Conservation (phyloP, 2,329 filamentous ascomycete genomes). For the Paecilomyces sp. region DNA sequence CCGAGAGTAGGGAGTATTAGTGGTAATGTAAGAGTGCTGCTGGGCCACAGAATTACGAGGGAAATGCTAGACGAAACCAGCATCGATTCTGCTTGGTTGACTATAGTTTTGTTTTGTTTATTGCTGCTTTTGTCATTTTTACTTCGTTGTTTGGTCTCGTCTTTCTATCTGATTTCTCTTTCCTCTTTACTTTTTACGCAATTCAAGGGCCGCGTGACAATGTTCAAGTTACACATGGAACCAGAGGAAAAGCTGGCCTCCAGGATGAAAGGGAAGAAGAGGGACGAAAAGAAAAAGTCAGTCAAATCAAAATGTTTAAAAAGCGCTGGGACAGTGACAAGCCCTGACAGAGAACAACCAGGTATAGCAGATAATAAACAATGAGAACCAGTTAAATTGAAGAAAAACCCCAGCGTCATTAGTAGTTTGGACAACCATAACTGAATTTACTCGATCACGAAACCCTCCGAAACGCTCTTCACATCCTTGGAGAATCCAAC, state of each 20-base stretch:
- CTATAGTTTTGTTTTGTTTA: neutral
- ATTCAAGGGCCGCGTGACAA: neutral
- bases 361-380: neutral
- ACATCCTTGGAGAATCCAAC: conserved; percentile 40
- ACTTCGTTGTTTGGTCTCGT: neutral
- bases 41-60: neutral
- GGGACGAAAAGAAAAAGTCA: neutral
- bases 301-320: neutral
- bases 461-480: conserved; percentile 37
- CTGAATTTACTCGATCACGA: conserved; percentile 35
- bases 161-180: neutral
- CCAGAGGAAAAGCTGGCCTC: neutral
- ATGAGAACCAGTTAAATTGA: neutral
- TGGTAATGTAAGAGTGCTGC: neutral
- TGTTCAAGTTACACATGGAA: neutral
- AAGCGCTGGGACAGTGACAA: neutral
- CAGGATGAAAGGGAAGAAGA: neutral
- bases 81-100: neutral
- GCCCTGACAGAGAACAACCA: neutral
- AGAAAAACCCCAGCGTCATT: neutral
- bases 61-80: neutral
- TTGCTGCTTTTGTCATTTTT: neutral
- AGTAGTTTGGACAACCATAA: neutral
- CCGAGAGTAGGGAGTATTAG: too few relatives aligned
- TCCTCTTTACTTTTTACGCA: neutral